Evolutionary conservation across 169 alveolate species (phyloP).

Genomic region (Plasmodium billcollinsi): DNA sequence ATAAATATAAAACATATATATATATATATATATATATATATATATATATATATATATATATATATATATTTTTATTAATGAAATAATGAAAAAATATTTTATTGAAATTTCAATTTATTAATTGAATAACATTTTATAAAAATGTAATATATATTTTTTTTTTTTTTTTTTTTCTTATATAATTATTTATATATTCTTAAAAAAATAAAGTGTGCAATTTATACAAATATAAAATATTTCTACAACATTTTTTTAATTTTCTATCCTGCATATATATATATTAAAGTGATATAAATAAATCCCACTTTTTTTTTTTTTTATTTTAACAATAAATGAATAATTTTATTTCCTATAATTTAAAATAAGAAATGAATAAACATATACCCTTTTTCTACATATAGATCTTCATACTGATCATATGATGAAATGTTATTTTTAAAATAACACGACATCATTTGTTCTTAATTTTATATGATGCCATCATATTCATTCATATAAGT

Average conservation of each 20-base stretch:
- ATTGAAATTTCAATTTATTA: too few relatives aligned
- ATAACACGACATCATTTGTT: slow-evolving; percentile 2
- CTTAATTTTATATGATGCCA: neutral
- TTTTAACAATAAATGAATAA: too few relatives aligned
- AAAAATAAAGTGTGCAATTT: slow-evolving; percentile 48
- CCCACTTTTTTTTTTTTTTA: too few relatives aligned
- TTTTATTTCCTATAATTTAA: too few relatives aligned
- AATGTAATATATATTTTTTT: too few relatives aligned
- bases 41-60: neutral
- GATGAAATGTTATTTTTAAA: neutral
- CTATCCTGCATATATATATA: neutral
- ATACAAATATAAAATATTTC: slow-evolving; percentile 51
- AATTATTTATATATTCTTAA: slow-evolving; percentile 4
- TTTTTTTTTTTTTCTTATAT: slow-evolving; percentile 2
- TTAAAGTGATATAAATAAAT: too few relatives aligned
- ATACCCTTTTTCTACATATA: neutral
- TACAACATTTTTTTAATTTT: slow-evolving; percentile 55
- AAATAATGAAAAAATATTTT: too few relatives aligned
- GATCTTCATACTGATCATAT: neutral
- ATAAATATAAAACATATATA: neutral
- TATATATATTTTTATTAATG: too few relatives aligned
- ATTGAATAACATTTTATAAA: too few relatives aligned
- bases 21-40: neutral
- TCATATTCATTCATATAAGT: slow-evolving; percentile 1
- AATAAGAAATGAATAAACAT: neutral